These are phyloP conservation scores for Oenanthe javanica DNA, from an alignment of 140 eudicot species.

Conservation along the genomic window DNA sequence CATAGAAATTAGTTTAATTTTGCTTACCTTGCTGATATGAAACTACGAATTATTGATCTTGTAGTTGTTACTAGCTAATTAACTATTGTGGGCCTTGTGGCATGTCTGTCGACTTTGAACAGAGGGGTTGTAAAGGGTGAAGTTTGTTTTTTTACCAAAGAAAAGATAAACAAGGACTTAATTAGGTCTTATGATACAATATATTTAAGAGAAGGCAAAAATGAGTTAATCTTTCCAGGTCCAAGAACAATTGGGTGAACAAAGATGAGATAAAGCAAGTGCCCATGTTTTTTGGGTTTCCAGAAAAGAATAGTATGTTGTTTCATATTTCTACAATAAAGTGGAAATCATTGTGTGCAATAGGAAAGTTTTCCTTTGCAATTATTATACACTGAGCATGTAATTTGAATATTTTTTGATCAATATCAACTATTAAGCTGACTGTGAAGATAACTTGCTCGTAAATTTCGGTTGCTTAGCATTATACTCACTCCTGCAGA, in stretches of 20 bases:
- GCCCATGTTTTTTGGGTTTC: neutral
- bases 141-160: neutral
- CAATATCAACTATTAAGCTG: neutral
- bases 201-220: neutral
- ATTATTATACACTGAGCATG: neutral
- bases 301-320: neutral
- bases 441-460: neutral
- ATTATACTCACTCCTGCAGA: neutral
- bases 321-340: neutral
- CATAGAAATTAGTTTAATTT: neutral
- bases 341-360: neutral
- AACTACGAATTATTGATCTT: neutral
- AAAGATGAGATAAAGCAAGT: neutral
- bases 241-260: neutral
- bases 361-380: neutral
- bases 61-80: no score
- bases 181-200: neutral
- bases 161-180: neutral
- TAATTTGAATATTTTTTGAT: neutral
- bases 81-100: neutral
- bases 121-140: neutral
- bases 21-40: neutral
- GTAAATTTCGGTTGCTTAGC: neutral
- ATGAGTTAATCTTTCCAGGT: neutral
- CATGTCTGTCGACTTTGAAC: neutral